Evolutionary conservation across 768 basidiomycete species (phyloP).

Genomic region (Russula abietina): DNA sequence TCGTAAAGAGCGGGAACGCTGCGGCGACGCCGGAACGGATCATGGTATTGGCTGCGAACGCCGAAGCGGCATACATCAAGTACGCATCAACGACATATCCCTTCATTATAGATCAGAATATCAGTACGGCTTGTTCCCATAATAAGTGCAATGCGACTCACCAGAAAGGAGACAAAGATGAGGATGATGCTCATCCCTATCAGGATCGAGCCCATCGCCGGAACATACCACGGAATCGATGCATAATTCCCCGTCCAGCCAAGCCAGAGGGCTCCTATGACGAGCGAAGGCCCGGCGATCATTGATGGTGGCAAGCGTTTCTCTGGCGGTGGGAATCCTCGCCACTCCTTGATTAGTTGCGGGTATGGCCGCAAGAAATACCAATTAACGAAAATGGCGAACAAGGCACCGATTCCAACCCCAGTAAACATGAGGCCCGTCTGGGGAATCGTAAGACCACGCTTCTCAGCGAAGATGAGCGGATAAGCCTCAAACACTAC

Average conservation of each 20-base stretch:
- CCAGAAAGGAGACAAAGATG: constrained; percentile 55
- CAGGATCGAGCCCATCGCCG: neutral
- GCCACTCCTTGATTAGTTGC: neutral
- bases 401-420: neutral
- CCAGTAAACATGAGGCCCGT: neutral
- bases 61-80: constrained; percentile 45
- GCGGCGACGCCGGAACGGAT: constrained; percentile 52
- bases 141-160: constrained; percentile 23
- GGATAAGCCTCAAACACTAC: neutral
- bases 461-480: neutral
- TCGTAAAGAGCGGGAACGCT: constrained; percentile 60
- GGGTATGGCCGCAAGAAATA: neutral
- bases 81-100: constrained; percentile 55
- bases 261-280: neutral
- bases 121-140: neutral
- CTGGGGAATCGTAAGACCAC: neutral
- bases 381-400: neutral
- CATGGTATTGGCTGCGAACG: constrained; percentile 56
- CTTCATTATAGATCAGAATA: constrained; percentile 28
- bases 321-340: neutral
- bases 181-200: neutral
- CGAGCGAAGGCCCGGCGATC: neutral
- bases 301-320: neutral
- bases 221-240: neutral
- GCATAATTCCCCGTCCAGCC: neutral